Base-by-base conservation (phyloP, 768 basidiomycete genomes). In the Trichaptum fuscoviolaceum region DNA sequence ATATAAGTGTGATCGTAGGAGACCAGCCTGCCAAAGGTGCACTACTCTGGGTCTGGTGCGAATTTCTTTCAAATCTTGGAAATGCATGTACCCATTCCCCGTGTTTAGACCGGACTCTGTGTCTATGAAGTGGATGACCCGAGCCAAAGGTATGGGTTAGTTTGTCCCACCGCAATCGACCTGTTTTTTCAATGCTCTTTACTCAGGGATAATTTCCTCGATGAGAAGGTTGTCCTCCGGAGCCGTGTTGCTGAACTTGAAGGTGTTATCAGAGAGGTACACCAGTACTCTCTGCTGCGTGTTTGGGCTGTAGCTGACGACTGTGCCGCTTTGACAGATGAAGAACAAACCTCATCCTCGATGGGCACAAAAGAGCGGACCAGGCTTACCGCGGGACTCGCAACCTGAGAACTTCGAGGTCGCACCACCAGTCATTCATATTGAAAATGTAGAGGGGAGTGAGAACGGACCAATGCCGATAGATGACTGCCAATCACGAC, bases 81-180 rank as follows among this genome's bases (percentile, higher is more conserved):
- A 52, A 52, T 12, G 42, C 42, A 52, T 12, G 5, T 52, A 52
- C 42, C 42, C 42, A 52, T 52, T 3, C 30, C 30, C 30, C 42
- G 36, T 20, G 30, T 62, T 66, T 69, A 91, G 90, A 92, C 90
- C 62, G 91, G 91, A 1, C 80, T 92, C 4, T 94, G 92, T 72
- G 88, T 93, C 10, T 94, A 94, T 70, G 91, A 94, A 74, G 85
- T 93, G 7, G 91, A 93, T 71, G 90, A 91, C 71, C 88, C 88
- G 26, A 85, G 75, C 67, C 84, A 86, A 74, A 81, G 85, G 71
- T 78, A 77, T 15, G 81, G 82, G 4, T 26, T 36, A 15, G 60
- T n/a, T 57, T 63, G 58, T 27, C 8, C 24, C 15, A 7, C 30
- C 9, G 25, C 26, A 25, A 30, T 59, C 9, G 59, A 23, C 57